Evolutionary conservation across 352 stramenopile genomes (phyloP).

Genomic region (Globisporangium recalcitrans): DNA sequence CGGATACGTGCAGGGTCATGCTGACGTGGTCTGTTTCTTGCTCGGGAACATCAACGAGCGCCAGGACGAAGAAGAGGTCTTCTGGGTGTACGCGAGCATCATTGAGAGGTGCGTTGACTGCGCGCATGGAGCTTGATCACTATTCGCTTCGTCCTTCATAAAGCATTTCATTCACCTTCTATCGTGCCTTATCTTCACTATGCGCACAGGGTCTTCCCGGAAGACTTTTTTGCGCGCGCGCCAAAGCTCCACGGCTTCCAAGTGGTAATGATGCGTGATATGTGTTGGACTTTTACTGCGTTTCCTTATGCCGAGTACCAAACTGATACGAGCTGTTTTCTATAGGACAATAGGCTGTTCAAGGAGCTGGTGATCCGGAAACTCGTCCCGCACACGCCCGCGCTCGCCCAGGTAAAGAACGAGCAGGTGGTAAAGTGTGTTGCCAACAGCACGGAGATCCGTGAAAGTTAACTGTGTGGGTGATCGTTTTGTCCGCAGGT

Average conservation of each 20-base stretch:
- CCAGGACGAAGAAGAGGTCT: constrained; percentile 49
- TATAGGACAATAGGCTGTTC: constrained; percentile 57
- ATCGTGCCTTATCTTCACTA: neutral
- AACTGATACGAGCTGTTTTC: neutral
- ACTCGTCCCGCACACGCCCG: constrained; percentile 42
- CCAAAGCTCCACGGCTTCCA: constrained; percentile 75
- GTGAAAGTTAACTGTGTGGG: neutral
- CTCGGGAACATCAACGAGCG: constrained; percentile 36
- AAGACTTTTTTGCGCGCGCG: constrained; percentile 63
- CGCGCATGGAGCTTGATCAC: neutral
- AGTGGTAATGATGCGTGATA: constrained; percentile 29
- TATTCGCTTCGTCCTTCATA: neutral
- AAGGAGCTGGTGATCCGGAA: constrained; percentile 46
- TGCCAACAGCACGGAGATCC: neutral
- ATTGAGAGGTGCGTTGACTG: constrained; percentile 42
- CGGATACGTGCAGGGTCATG: constrained; percentile 74
- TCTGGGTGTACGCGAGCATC: constrained; percentile 71
- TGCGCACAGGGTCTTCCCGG: constrained; percentile 47
- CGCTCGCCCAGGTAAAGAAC: constrained; percentile 43
- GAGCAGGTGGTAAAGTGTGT: no score
- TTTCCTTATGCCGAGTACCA: neutral
- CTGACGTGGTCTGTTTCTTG: constrained; percentile 67
- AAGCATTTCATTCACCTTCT: neutral
- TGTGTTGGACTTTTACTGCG: neutral
- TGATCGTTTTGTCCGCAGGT: constrained; percentile 20